Percentiles rank a stretch among this genome's conserved stretches.
These are phyloP conservation scores for Triticum aestivum DNA, from an alignment of 176 grass and related monocot species.

Conservation along the genomic window IWGSC_CS_RefSeq_v2.1 NC_057803.1:456946546-456947045, in stretches of 20 bases:
- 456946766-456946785: slow-evolving; percentile 95
- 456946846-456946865: neutral
- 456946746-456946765: slow-evolving; percentile 98
- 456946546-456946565: slow-evolving; percentile 97
- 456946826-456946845: neutral
- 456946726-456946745: slow-evolving; percentile 99
- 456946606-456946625: neutral
- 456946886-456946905: slow-evolving; percentile 98
- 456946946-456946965: slow-evolving; percentile 93
- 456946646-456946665: slow-evolving; percentile 57
- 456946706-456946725: slow-evolving; percentile 96
- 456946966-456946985: slow-evolving; percentile 56
- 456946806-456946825: slow-evolving; percentile 23
- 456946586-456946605: slow-evolving; percentile 40
- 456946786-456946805: slow-evolving; percentile 93
- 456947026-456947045: slow-evolving; percentile 43
- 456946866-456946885: slow-evolving; percentile 38
- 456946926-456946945: slow-evolving; percentile 95
- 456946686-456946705: slow-evolving; percentile 97
- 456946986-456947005: slow-evolving; percentile 19
- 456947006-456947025: neutral
- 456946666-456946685: slow-evolving; percentile 92
- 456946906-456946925: slow-evolving; percentile 93
- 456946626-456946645: neutral
- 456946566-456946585: slow-evolving; percentile 93